These are phyloP conservation scores for Silene latifolia DNA, from an alignment of 148 eudicot genomes.

Conservation along the genomic window DNA sequence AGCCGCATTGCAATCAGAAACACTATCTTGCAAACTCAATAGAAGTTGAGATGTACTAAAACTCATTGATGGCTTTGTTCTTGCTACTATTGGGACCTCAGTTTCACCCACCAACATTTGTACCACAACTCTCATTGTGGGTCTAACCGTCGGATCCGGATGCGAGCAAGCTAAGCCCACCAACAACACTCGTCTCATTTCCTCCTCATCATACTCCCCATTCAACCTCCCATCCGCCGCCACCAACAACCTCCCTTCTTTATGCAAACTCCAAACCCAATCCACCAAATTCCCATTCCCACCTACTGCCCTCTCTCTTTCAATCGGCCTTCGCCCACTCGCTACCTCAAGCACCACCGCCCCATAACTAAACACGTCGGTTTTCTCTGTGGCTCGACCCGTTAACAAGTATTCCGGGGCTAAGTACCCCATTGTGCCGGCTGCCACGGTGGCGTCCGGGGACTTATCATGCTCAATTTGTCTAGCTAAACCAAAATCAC, in stretches of 20 bases:
- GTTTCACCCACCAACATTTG: constrained; percentile 73
- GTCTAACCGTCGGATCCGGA: constrained; percentile 60
- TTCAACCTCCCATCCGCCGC: constrained; percentile 48
- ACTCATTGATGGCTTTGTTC: constrained; percentile 51
- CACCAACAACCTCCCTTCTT: constrained; percentile 45
- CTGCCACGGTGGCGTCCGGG: constrained; percentile 68
- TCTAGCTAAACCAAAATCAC: constrained; percentile 76
- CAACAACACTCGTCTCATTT: constrained; percentile 58
- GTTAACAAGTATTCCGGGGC: constrained; percentile 75
- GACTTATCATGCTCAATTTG: constrained; percentile 71
- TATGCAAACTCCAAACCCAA: constrained; percentile 76
- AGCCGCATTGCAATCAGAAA: constrained; percentile 62
- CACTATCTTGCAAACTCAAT: constrained; percentile 71
- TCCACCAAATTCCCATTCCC: constrained; percentile 55
- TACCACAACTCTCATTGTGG: constrained; percentile 59
- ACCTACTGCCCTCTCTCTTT: constrained; percentile 31
- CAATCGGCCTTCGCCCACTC: constrained; percentile 71
- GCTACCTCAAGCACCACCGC: constrained; percentile 81
- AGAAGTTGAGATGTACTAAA: constrained; percentile 64
- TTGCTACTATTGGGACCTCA: constrained; percentile 65
- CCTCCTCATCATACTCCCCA: constrained; percentile 53
- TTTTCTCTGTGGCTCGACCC: constrained; percentile 64
- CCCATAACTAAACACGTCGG: constrained; percentile 70
- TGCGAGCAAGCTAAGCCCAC: constrained; percentile 74
- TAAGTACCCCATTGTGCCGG: constrained; percentile 86